phyloP scores from a whole-genome alignment of 345 rosid species.

The Heritiera littoralis region DNA sequence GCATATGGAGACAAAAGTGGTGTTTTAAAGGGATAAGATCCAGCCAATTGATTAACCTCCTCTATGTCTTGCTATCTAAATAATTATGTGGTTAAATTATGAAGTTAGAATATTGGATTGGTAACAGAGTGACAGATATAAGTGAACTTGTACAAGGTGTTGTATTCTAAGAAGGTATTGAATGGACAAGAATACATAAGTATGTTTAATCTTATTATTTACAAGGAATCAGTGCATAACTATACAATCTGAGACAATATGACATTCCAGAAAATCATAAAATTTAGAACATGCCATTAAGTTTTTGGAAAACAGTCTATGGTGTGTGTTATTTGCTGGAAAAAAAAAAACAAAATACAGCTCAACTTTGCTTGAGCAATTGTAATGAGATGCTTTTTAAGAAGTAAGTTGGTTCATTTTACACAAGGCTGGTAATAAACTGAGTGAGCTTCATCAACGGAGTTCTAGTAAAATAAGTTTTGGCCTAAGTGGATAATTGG shows the following conservation, averaged over 20 bases:
- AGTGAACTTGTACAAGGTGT: not conserved
- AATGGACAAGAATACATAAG: not conserved
- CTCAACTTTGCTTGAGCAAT: not conserved
- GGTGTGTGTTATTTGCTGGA: not conserved
- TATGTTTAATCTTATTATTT: not conserved
- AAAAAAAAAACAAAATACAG: not conserved
- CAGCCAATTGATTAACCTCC: slow-evolving; percentile 1
- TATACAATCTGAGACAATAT: not conserved
- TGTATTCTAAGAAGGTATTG: not conserved
- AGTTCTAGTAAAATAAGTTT: not conserved
- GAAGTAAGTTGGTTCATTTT: not conserved
- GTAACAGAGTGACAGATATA: not conserved
- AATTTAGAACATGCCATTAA: not conserved
- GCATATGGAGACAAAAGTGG: not conserved
- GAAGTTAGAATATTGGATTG: not conserved
- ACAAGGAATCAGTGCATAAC: not conserved
- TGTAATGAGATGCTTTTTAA: not conserved
- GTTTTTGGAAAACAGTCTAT: not conserved
- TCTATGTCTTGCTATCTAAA: not conserved
- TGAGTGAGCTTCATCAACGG: not conserved
- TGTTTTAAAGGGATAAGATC: not conserved
- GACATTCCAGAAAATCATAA: not conserved
- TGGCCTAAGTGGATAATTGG: not conserved
- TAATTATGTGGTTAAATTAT: not conserved
- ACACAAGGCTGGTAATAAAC: not conserved